phyloP scores from a whole-genome alignment of 331 rosid genomes.

The Saraca asoca region DNA sequence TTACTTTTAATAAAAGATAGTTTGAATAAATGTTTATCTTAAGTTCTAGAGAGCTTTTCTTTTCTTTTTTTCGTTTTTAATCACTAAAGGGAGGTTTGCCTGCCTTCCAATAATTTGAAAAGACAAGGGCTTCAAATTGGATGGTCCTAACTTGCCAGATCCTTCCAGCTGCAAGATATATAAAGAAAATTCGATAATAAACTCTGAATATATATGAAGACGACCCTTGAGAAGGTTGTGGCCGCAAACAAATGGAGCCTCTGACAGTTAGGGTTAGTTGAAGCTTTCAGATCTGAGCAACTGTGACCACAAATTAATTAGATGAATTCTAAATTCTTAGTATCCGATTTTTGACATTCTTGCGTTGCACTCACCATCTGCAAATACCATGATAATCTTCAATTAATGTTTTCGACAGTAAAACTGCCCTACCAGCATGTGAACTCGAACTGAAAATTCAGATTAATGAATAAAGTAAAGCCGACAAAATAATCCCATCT shows the following conservation, averaged over 20 bases:
- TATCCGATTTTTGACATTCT: conserved; percentile 23
- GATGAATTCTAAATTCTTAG: conserved; percentile 20
- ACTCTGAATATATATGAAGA: background rate
- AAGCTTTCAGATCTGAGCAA: conserved; percentile 24
- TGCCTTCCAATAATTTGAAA: no score
- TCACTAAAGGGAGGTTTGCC: no score
- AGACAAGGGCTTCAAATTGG: no score
- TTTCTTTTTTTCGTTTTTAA: no score
- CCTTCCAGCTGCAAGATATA: no score
- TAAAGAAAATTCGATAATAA: no score
- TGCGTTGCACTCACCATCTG: conserved; percentile 40
- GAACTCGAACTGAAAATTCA: conserved; percentile 23
- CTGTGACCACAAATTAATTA: conserved; percentile 36
- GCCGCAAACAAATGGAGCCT: background rate
- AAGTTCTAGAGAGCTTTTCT: no score
- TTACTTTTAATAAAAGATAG: no score
- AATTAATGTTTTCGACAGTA: conserved; percentile 37
- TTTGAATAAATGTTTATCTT: no score
- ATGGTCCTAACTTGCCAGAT: no score
- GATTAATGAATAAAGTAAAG: conserved; percentile 36
- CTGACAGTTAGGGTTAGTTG: conserved; percentile 19
- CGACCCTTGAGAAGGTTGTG: no score
- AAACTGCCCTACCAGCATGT: conserved; percentile 47
- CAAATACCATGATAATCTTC: conserved; percentile 28
- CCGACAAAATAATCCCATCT: conserved; percentile 60